Evolutionary conservation across 2,329 filamentous ascomycete species (phyloP).

Genomic region (Phyllosticta citribraziliensis): DNA sequence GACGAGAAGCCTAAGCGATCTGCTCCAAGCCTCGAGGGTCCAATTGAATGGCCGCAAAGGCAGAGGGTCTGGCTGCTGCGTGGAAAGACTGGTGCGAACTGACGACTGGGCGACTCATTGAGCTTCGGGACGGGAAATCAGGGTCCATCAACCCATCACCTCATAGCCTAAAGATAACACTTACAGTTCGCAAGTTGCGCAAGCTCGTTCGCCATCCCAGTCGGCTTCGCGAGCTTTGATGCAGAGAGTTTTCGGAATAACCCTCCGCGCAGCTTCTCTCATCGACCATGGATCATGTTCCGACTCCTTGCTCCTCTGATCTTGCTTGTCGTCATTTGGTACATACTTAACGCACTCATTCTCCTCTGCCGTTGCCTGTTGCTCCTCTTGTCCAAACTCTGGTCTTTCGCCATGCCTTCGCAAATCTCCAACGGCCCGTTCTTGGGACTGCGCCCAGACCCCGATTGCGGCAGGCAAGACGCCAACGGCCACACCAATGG

Average conservation of each 20-base stretch:
- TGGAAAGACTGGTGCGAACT: background rate
- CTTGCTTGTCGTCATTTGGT: background rate
- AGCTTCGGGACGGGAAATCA: background rate
- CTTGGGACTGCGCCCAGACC: conserved; percentile 2
- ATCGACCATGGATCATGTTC: background rate
- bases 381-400: background rate
- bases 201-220: no score
- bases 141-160: background rate
- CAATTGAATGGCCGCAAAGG: background rate
- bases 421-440: conserved; percentile 4
- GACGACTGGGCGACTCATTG: background rate
- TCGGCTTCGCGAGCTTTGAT: background rate
- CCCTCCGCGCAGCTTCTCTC: background rate
- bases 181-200: no score
- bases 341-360: background rate
- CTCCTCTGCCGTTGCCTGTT: background rate
- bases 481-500: background rate
- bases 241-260: background rate
- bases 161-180: no score
- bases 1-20: background rate
- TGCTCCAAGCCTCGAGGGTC: background rate
- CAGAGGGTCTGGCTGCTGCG: background rate
- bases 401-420: conserved; percentile 2
- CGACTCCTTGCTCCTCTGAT: background rate
- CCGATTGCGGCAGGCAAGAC: background rate